Base-by-base conservation (phyloP, 2,329 filamentous ascomycete species). In the Dryadomyces sulphureus region DNA sequence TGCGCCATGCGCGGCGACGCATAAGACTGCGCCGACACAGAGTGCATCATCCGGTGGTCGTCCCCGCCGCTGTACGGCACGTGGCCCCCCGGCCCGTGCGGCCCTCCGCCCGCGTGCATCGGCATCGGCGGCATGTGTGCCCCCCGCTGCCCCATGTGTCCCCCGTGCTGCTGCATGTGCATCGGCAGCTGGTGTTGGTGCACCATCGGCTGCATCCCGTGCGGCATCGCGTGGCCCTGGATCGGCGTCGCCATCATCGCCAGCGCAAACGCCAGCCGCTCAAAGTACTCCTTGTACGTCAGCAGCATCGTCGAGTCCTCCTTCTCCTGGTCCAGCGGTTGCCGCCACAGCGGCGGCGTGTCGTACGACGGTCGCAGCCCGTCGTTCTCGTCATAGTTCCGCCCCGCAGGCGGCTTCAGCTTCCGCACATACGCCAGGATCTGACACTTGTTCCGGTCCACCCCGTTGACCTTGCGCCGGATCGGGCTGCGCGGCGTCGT, bases 331-430 rank as follows among this genome's bases (percentile, higher is more conserved):
- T 86, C 82, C 42, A 77, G 66, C 21, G 79, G 65, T 49, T 79
- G 77, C 50, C 83, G 79, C 90, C 92, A 98, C 0, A 82, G 89
- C 1, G 88, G 88, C 11, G 72, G 69, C 1, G 92, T 96, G 55
- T 87, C 81, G 62, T 82, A 95, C 4, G 90, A 80, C 24, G 83
- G 82, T 34, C 83, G 82, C 45, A 95, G 75, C n/a, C 87, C 88
- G 41, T 80, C 81, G 56, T 92, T 94, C 48, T 79, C 74, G 32
- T 78, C 71, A 69, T 81, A 88, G 51, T 83, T 78, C 54, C 71
- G 68, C 21, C 65, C 70, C 48, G 68, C 64, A 0, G 69, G 66
- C 1, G 74, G 70, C 46, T 67, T 65, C 41, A 77, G 60, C 0
- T 68, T 68, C 62, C 75, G 70, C 51, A 79, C 67, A 45, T 71